A percentile compares a stretch with the other conserved stretches of the same genome.
These are phyloP conservation scores for Trichothecium roseum DNA, from an alignment of 2,329 filamentous ascomycete genomes.

Conservation along the genomic window DNA sequence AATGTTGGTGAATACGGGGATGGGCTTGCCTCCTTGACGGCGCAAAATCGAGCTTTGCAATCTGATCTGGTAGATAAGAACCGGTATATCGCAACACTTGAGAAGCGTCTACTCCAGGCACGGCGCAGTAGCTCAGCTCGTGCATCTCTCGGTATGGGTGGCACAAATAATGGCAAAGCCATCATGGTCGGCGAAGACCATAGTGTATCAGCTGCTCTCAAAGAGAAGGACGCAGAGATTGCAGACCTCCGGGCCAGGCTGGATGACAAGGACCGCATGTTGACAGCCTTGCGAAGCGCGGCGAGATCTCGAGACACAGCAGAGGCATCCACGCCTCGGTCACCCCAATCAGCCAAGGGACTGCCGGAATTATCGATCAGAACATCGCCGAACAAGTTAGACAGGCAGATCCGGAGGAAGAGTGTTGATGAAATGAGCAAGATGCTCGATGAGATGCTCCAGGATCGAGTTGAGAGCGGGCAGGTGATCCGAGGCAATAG, in stretches of 20 bases:
- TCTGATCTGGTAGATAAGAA: constrained; percentile 96
- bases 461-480: constrained; percentile 71
- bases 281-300: constrained; percentile 74
- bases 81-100: constrained; percentile 86
- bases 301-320: constrained; percentile 78
- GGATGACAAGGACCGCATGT: constrained; percentile 93
- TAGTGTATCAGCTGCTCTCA: constrained; percentile 59
- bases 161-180: constrained; percentile 39
- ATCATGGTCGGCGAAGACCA: constrained; percentile 71
- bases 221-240: constrained; percentile 89
- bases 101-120: constrained; percentile 85
- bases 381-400: constrained; percentile 13
- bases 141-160: constrained; percentile 62
- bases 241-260: constrained; percentile 78
- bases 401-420: constrained; percentile 43
- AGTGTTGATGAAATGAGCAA: constrained; percentile 88
- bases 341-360: constrained; percentile 4
- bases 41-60: constrained; percentile 88
- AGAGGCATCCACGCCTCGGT: constrained; percentile 34
- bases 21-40: constrained; percentile 67
- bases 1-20: constrained; percentile 75
- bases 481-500: constrained; percentile 56
- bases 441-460: constrained; percentile 94
- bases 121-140: constrained; percentile 82
- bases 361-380: constrained; percentile 6